Conservation (phyloP, 495 filamentous ascomycete species). For the Talaromyces nanjingensis region DNA sequence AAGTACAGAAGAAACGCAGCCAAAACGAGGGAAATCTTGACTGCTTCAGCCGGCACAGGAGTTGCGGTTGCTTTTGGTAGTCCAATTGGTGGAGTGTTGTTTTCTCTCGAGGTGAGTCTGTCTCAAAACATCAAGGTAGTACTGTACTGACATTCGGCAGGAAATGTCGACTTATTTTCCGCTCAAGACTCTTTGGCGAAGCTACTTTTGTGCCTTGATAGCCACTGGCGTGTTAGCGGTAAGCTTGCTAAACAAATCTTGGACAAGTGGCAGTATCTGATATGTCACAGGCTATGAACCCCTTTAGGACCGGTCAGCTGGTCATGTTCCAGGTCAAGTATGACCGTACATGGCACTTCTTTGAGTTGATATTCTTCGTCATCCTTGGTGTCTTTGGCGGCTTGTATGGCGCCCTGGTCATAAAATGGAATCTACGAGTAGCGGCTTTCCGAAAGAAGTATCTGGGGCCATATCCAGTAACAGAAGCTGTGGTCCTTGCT, state of each 20-base stretch:
- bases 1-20: conserved; percentile 92
- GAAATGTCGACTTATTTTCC: conserved; percentile 99
- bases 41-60: conserved; percentile 88
- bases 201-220: conserved; percentile 95
- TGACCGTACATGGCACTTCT: conserved; percentile 96
- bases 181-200: conserved; percentile 95
- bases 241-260: conserved; percentile 16
- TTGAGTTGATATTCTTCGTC: conserved; percentile 89
- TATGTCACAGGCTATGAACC: conserved; percentile 70
- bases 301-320: conserved; percentile 93
- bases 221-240: conserved; percentile 87
- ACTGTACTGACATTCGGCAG: conserved; percentile 25
- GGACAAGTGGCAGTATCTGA: background rate
- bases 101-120: conserved; percentile 70
- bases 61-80: conserved; percentile 96
- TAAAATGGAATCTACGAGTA: conserved; percentile 92
- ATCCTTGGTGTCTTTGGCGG: conserved; percentile 90
- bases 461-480: conserved; percentile 71
- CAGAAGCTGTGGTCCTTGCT: conserved; percentile 83
- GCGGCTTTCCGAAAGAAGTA: conserved; percentile 96
- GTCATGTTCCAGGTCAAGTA: conserved; percentile 99
- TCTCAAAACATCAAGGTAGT: background rate
- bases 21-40: conserved; percentile 92
- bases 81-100: conserved; percentile 93
- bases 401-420: conserved; percentile 93